Base-by-base conservation (phyloP, 306 rosid genomes). In the Dalbergia cultrata region DNA sequence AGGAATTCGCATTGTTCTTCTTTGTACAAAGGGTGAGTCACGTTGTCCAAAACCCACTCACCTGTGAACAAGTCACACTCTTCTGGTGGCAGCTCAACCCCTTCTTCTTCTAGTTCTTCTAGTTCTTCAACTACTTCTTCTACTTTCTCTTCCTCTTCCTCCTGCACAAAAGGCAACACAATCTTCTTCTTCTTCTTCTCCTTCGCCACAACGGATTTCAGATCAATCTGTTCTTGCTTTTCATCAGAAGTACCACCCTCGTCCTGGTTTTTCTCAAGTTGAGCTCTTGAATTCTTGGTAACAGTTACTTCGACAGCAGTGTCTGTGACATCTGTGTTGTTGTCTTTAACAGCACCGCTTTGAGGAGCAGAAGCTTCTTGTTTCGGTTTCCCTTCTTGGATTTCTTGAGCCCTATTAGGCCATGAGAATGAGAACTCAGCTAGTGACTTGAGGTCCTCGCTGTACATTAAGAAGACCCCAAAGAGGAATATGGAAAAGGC, bases 61-160 rank as follows among this genome's bases (percentile, higher is more conserved):
- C 99, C 99, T 11, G 84, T 77, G 19, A 85, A 95, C 90, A 93
- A 84, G 76, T 95, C 98, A 80, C 99, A 95, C 7, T 91, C 98
- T 85, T 89, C 87, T 14, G 95, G 93, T 0, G 99, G 96, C 80
- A 95, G 79, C 54, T 85, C 91, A 31, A 93, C 83, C 18, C 82
- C 94, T 13, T 87, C 92, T 3, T 74, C 78, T 8, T 87, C 90
- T 3, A 86, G 80, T 56, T 80, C 82, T 14, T 84, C 86, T 26
- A 26, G 2, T 26, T 87, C 90, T 3, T 54, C 60, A 4, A 13
- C 5, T 3, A 11, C 16, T 8, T 44, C 13, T 7, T 44, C 50
- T 47, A 10, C 16, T 82, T 70, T 19, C 45, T 49, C n/a, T 26
- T 64, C 35, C 17, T 83, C 86, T 54, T 50, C 57, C 33, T 75